Evolutionary conservation across 1,139 yeast species (phyloP).

Genomic region (Nakaseomyces bracarensis): DNA sequence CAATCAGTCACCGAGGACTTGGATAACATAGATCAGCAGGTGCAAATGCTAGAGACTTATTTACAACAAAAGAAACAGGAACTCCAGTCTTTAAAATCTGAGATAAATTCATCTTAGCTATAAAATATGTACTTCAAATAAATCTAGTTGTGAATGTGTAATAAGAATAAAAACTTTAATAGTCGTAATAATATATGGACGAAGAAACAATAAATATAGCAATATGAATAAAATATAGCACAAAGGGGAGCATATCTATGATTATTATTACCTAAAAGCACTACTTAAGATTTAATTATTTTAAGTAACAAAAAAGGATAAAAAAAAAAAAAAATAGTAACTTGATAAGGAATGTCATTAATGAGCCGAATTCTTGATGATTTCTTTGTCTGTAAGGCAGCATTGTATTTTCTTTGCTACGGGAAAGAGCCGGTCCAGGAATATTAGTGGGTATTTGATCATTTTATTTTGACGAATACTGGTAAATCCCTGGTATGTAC

Average conservation of each 20-base stretch:
- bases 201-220: no score
- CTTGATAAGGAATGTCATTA: slow-evolving; percentile 1
- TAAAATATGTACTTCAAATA: no score
- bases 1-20: slow-evolving; percentile 38
- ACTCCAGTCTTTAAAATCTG: slow-evolving; percentile 37
- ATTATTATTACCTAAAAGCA: neutral
- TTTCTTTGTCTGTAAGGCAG: neutral
- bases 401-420: no score
- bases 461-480: no score
- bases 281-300: neutral
- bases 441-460: no score
- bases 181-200: no score
- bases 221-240: neutral
- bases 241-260: neutral
- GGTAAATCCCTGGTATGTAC: neutral
- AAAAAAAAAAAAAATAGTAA: slow-evolving; percentile 1
- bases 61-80: slow-evolving; percentile 42
- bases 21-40: slow-evolving; percentile 48
- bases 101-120: slow-evolving; percentile 35
- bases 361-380: neutral
- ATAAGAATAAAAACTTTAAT: no score
- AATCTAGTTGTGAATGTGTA: no score
- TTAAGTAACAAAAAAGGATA: neutral
- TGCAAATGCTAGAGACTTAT: slow-evolving; percentile 44
- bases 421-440: no score